Evolutionary conservation across 768 basidiomycete species (phyloP), one percentile per base, ranked within the genome.

Genomic region (Krasilnikovozyma curviuscula): DNA sequence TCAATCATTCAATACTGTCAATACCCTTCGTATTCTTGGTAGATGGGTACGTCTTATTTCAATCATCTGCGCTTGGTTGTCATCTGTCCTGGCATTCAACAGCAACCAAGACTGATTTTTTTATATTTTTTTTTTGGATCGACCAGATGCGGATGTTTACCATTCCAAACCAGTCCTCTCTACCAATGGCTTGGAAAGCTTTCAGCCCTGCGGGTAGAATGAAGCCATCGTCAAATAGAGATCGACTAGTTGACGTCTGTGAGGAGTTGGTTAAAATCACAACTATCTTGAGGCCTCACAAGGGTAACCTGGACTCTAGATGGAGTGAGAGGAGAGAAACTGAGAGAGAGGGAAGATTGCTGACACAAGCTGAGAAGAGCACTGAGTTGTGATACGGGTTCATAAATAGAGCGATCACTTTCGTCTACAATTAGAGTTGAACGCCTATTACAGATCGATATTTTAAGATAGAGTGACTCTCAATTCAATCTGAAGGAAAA

Each of bases 161-260:
- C 24, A 56, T 59, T 7, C 58, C 58, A 1, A 61, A 59, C 31
- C 58, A 65, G 54, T 60, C 61, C 5, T 61, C 58, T 1, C 53
- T 65, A 7, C 63, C 65, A 2, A 52, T 56, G 19, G 63, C 62
- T 3, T 66, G 62, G 62, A 65, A 55, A 28, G 44, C 54, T 2
- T 65, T 59, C 57, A 58, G 57, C 10, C 44, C 54, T 0, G 50
- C 55, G 4, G 61, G 60, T 32, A 53, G 63, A 7, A 53, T 66
- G 24, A 46, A 63, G 21, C 61, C 63, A 9, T 61, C 59, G 4
- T 56, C 57, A 2, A 65, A 65, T 44, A 58, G 64, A 9, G 64
- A 65, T 47, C 58, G 64, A 10, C 55, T 63, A 6, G 63, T 63
- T 33, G 65, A 66, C 54, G 63, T 66, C 5, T 61, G 59, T 50